Conservation (phyloP, 148 eudicot genomes). For the Arbutus unedo region DNA sequence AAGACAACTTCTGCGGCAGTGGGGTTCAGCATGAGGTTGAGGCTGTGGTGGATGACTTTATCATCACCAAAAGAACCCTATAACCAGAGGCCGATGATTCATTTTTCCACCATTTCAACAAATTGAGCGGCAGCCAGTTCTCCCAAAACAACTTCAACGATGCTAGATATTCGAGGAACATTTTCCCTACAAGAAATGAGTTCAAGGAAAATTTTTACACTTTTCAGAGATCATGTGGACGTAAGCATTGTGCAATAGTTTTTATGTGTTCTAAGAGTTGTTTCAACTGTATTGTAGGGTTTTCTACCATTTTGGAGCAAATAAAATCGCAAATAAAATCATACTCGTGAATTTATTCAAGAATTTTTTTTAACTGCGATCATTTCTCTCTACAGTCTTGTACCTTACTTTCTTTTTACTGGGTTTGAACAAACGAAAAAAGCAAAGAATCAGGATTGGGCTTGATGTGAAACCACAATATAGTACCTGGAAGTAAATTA, state of each 20-base stretch:
- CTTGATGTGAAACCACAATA: no score
- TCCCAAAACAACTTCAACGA: neutral
- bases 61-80: neutral
- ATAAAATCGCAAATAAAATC: no score
- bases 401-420: no score
- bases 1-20: slow-evolving; percentile 10
- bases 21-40: slow-evolving; percentile 20
- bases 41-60: slow-evolving; percentile 22
- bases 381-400: no score
- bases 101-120: neutral
- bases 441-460: no score
- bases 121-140: neutral
- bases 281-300: neutral
- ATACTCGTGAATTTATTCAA: neutral
- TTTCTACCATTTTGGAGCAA: neutral
- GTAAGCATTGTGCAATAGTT: slow-evolving; percentile 3
- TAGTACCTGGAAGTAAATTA: no score
- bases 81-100: neutral
- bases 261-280: neutral
- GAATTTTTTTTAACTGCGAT: no score
- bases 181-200: neutral
- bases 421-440: no score
- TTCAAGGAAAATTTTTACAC: neutral
- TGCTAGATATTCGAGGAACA: neutral
- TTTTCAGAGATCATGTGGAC: neutral